These are phyloP conservation scores for Albifimbria verrucaria DNA, from an alignment of 2,329 filamentous ascomycete genomes.

Conservation along the genomic window DNA sequence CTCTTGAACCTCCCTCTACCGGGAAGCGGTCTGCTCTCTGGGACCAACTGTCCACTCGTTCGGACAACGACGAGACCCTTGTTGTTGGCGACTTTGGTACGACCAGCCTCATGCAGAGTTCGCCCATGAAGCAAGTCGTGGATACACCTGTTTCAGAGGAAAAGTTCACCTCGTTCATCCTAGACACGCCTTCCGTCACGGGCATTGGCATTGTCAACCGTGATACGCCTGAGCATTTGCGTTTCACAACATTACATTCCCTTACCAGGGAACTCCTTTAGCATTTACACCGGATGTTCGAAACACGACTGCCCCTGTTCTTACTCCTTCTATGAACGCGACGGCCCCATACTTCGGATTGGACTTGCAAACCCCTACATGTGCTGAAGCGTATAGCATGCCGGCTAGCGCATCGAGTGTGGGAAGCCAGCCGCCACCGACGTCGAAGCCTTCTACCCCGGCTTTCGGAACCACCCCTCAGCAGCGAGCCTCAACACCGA, in stretches of 20 bases:
- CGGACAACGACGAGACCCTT: slow-evolving; percentile 4
- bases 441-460: too few species aligned
- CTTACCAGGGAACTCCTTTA: neutral
- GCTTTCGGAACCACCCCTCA: too few species aligned
- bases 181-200: neutral
- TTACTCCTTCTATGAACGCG: neutral
- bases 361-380: neutral
- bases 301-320: neutral
- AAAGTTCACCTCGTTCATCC: slow-evolving; percentile 1
- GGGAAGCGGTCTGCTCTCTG: neutral
- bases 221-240: neutral
- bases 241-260: neutral
- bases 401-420: too few species aligned
- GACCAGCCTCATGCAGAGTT: neutral
- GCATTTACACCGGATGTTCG: neutral
- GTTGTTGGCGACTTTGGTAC: neutral
- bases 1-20: neutral
- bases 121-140: too few species aligned
- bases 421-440: too few species aligned
- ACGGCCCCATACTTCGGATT: neutral
- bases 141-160: too few species aligned
- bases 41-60: neutral
- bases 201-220: neutral
- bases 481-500: too few species aligned
- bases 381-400: too few species aligned